Conservation (phyloP, 2,329 filamentous ascomycete genomes). For the Penicillium freii region DNA sequence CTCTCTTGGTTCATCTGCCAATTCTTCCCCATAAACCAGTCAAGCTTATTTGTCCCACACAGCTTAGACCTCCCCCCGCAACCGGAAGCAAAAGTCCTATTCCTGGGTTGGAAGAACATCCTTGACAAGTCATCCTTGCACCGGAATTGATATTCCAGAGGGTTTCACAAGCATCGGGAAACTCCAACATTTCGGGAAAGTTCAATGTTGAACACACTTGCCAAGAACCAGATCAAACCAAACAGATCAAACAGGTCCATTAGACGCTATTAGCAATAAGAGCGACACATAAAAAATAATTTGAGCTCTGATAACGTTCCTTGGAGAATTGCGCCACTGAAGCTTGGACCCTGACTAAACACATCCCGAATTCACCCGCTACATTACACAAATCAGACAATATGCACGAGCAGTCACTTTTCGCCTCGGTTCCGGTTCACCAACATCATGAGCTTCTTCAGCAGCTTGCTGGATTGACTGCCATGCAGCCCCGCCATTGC, state of each 20-base stretch:
- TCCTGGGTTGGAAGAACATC: background rate
- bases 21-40: background rate
- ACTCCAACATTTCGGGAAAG: background rate
- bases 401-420: constrained; percentile 65
- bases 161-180: background rate
- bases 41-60: constrained; percentile 6
- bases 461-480: constrained; percentile 60
- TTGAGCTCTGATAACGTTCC: constrained; percentile 7
- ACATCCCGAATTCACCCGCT: constrained; percentile 22
- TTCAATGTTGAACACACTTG: background rate
- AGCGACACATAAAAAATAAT: constrained; percentile 15
- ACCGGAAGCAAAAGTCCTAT: background rate
- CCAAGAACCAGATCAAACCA: background rate
- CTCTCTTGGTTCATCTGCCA: background rate
- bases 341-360: constrained; percentile 27
- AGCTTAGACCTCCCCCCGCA: constrained; percentile 2
- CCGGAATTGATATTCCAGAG: background rate
- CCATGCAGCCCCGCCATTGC: constrained; percentile 57
- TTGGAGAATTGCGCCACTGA: constrained; percentile 11
- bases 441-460: constrained; percentile 61
- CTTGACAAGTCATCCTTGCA: background rate
- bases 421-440: constrained; percentile 56
- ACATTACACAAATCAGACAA: constrained; percentile 9
- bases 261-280: constrained; percentile 14
- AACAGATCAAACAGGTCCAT: background rate